Evolutionary conservation across 345 rosid species (phyloP).

Genomic region (Pugionium dolabratum): DNA sequence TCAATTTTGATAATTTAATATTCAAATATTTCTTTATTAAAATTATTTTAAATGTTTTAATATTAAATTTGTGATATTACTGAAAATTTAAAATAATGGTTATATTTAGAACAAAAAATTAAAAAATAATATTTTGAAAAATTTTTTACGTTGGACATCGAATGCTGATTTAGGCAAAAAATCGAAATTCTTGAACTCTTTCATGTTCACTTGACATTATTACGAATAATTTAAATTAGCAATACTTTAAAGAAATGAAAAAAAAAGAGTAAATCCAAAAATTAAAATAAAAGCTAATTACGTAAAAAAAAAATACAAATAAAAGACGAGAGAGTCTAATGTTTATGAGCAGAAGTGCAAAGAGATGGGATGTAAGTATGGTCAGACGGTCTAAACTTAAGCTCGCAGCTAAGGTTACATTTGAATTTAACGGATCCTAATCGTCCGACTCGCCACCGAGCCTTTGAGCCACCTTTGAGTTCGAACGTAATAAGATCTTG

Average conservation of each 20-base stretch:
- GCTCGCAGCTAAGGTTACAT: conserved; percentile 59
- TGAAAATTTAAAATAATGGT: too few species aligned
- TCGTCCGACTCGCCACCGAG: conserved; percentile 72
- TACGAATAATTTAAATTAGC: neutral
- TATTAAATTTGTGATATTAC: too few species aligned
- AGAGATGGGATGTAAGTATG: conserved; percentile 41
- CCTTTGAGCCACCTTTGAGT: conserved; percentile 58
- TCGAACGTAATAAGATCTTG: conserved; percentile 55
- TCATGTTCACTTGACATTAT: conserved; percentile 3
- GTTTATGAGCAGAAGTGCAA: conserved; percentile 72
- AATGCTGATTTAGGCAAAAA: neutral
- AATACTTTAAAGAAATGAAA: neutral
- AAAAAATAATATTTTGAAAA: too few species aligned
- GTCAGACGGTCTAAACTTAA: conserved; percentile 55
- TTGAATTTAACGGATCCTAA: conserved; percentile 62
- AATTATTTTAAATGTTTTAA: too few species aligned
- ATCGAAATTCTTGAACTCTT: conserved; percentile 4
- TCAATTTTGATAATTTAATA: too few species aligned
- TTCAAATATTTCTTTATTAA: too few species aligned
- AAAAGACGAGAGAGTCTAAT: conserved; percentile 18
- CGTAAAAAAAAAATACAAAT: neutral
- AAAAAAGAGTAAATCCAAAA: conserved; percentile 7
- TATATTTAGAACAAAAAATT: too few species aligned
- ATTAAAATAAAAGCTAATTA: conserved; percentile 13
- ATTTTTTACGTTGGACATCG: too few species aligned